These are phyloP conservation scores for Fusarium staphyleae DNA, from an alignment of 2,329 filamentous ascomycete species.

Conservation along the genomic window DNA sequence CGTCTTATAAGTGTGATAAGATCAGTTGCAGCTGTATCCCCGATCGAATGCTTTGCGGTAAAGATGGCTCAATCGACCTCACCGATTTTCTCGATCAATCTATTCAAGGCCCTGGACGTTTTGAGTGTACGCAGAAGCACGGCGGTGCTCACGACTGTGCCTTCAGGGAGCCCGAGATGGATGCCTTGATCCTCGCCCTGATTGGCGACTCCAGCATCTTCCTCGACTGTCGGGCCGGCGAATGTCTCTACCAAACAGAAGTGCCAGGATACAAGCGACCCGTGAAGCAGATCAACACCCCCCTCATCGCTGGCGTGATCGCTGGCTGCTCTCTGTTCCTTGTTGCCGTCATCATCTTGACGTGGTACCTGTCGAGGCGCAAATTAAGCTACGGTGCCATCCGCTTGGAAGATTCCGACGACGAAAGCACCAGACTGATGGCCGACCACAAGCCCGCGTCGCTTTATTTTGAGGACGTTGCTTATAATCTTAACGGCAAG, in stretches of 20 bases:
- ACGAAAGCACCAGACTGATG: conserved; percentile 86
- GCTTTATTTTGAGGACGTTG: conserved; percentile 86
- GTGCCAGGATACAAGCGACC: conserved; percentile 89
- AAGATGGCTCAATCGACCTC: conserved; percentile 89
- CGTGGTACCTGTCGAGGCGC: conserved; percentile 89
- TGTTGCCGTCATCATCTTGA: conserved; percentile 80
- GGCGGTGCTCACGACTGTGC: conserved; percentile 72
- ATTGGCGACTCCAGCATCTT: conserved; percentile 93
- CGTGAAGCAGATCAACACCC: conserved; percentile 95
- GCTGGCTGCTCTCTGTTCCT: conserved; percentile 85
- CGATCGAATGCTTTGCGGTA: conserved; percentile 92
- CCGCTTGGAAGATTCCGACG: conserved; percentile 86
- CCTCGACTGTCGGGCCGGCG: conserved; percentile 81
- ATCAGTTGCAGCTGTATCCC: conserved; percentile 88
- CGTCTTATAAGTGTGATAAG: conserved; percentile 83
- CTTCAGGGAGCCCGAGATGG: conserved; percentile 92
- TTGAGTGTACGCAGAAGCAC: conserved; percentile 73
- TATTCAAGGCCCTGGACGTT: conserved; percentile 88
- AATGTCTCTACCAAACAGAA: conserved; percentile 92
- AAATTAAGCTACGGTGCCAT: conserved; percentile 75
- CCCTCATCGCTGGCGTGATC: conserved; percentile 92
- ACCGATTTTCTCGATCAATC: conserved; percentile 82
- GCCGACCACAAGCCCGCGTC: conserved; percentile 90
- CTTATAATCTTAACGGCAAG: conserved; percentile 87
- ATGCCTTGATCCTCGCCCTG: conserved; percentile 83